Base-by-base conservation (phyloP, 495 filamentous ascomycete species). In the Emericellopsis terricola region DNA sequence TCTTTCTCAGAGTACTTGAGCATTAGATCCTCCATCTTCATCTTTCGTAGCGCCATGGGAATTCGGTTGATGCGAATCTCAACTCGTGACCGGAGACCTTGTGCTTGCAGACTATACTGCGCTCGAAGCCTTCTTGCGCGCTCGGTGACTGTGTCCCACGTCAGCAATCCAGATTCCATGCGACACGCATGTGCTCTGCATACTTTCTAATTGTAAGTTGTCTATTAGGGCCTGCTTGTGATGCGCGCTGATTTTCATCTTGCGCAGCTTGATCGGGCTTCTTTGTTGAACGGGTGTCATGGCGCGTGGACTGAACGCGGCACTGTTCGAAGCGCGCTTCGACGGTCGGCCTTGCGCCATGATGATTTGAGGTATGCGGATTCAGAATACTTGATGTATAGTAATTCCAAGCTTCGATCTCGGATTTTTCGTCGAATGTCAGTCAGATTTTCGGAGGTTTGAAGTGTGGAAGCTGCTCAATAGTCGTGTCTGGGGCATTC, bases 61-160 rank as follows among this genome's bases (percentile, higher is more conserved):
- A 99, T 85, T 29, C 89, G 80, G 48, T 94, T 93, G 54, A 99
- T 68, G 50, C 89, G 81, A 53, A 93, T 78, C 59, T 96, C 87
- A 19, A 99, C 76, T 27, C 89, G 78, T 30, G 83, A 73, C 28
- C 76, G 69, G 9, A 96, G 67, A 39, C 79, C 79, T 49, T 82
- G 76, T 9, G 82, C 77, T 53, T 92, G 85, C 21, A 91, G 63
- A 20, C 76, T 76, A 59, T 91, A 94, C 53, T 91, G 85, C 3
- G 86, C 76, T 41, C 86, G 78, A 17, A 96, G 71, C 53, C 89
- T 91, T 35, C 89, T 71, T 23, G 81, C 83, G 43, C 89, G 75
- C 57, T 94, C 84, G 18, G 81, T 87, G 41, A 96, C 89, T 96
- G 43, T 9, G 8, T 6, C 7, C 18, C 13, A 16, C 14, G 28